These are phyloP conservation scores for Baudoinia panamericana DNA, from an alignment of 495 filamentous ascomycete genomes.

Conservation along the genomic window DNA sequence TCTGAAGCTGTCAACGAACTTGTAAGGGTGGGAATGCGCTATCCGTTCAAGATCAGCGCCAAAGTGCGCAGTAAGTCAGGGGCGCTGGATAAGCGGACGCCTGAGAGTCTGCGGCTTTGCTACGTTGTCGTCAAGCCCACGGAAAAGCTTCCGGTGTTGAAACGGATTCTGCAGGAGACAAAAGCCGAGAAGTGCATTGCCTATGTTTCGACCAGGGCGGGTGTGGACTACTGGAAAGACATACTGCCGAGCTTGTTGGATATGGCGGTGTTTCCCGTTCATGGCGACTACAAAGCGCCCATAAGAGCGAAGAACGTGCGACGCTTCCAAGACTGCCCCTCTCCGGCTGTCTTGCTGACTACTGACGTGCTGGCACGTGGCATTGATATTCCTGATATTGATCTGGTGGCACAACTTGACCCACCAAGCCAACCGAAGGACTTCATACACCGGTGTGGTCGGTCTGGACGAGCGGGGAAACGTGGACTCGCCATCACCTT, in stretches of 20 bases:
- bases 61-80: slow-evolving; percentile 69
- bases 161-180: slow-evolving; percentile 57
- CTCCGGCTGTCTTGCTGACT: slow-evolving; percentile 69
- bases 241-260: slow-evolving; percentile 55
- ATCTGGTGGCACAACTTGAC: slow-evolving; percentile 87
- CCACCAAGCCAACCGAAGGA: slow-evolving; percentile 85
- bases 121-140: slow-evolving; percentile 63
- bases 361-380: slow-evolving; percentile 77
- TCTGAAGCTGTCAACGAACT: slow-evolving; percentile 85
- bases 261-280: slow-evolving; percentile 63
- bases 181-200: slow-evolving; percentile 77
- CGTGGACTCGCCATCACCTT: slow-evolving; percentile 73
- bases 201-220: slow-evolving; percentile 86
- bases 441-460: slow-evolving; percentile 88
- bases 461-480: slow-evolving; percentile 80
- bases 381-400: slow-evolving; percentile 87
- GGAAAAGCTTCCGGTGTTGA: slow-evolving; percentile 62
- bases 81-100: slow-evolving; percentile 73
- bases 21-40: slow-evolving; percentile 79
- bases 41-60: slow-evolving; percentile 85
- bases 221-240: slow-evolving; percentile 82
- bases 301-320: slow-evolving; percentile 69
- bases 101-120: slow-evolving; percentile 81
- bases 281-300: slow-evolving; percentile 75
- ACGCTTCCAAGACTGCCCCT: slow-evolving; percentile 53